Evolutionary conservation across 2,329 filamentous ascomycete genomes (phyloP), one percentile per base, ranked within the genome.

Genomic region (Monascus ruber): DNA sequence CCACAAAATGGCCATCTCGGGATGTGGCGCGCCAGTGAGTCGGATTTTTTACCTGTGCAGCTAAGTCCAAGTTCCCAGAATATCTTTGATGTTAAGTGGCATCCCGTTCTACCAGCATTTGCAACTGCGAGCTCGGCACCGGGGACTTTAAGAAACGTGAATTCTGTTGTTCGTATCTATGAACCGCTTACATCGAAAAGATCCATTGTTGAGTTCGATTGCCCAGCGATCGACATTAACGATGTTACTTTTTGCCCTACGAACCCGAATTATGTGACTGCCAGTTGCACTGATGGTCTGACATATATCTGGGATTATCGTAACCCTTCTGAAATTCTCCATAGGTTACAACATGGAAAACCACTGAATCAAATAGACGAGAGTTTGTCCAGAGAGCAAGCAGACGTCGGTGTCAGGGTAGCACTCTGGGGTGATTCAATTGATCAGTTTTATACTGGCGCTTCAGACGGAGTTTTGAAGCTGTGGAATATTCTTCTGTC

Each of bases 291-390:
- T 0, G 68, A 78, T 52, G 74, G 76, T 2, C 62, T 62, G 26
- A 72, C 73, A 0, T 79, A 79, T 52, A 62, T 80, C 4, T 81
- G 76, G 75, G 77, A 81, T 50, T 53, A 63, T 26, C 71, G 77
- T 1, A 58, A 58, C 9, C 61, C 63, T 1, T 57, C 67, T 29
- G 44, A 53, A 10, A 59, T 70, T 6, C 51, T 79, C 0, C 72
- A 74, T 41, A 55, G 52, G 6, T 57, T 81, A 2, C 45, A 48
- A 1, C 77, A 81, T 47, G 73, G 69, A 0, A 48, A 55, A 0
- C 69, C 74, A 0, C 48, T 76, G 1, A 68, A 66, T 41, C 67
- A 73, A 4, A 55, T 75, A 4, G 48, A 59, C 37, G 51, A 58
- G 24, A 48, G 48, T 5, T 39, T 57, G 27, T 44, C 53, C 10